Evolutionary conservation across 139 green algal species (phyloP).

Genomic region (Coccomyxa sp.): DNA sequence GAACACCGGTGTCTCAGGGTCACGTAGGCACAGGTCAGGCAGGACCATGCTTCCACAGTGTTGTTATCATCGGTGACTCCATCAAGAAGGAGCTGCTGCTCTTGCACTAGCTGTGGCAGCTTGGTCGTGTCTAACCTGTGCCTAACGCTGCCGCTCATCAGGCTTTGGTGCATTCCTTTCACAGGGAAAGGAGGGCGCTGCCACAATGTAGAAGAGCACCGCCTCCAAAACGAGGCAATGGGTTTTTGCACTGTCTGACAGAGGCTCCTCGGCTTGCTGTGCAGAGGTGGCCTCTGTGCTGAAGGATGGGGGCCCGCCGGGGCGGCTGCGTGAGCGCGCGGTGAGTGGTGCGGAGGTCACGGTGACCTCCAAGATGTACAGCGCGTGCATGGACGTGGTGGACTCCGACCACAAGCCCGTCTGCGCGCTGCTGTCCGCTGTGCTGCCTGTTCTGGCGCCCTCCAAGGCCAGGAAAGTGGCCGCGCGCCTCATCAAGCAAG

Average conservation of each 20-base stretch:
- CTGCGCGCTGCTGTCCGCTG: conserved; percentile 39
- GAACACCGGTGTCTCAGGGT: too few species aligned
- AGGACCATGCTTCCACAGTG: too few species aligned
- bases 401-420: conserved; percentile 94
- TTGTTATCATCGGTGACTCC: too few species aligned
- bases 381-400: conserved; percentile 60
- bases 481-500: conserved; percentile 24
- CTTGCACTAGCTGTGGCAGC: too few species aligned
- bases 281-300: background rate
- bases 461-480: conserved; percentile 11
- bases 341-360: conserved; percentile 15
- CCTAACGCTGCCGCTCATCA: too few species aligned
- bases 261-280: background rate
- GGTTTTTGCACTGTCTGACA: background rate
- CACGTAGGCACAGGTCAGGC: too few species aligned
- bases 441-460: conserved; percentile 35
- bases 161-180: too few species aligned
- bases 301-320: background rate
- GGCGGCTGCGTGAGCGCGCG: background rate
- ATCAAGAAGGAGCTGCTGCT: too few species aligned
- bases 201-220: background rate
- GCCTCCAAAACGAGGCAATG: background rate
- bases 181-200: too few species aligned
- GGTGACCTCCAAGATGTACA: conserved; percentile 50
- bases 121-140: too few species aligned